Percentiles rank a stretch among this genome's conserved stretches.
Evolutionary conservation across 495 filamentous ascomycete species (phyloP).

Genomic region (Bacidia gigantensis): DNA sequence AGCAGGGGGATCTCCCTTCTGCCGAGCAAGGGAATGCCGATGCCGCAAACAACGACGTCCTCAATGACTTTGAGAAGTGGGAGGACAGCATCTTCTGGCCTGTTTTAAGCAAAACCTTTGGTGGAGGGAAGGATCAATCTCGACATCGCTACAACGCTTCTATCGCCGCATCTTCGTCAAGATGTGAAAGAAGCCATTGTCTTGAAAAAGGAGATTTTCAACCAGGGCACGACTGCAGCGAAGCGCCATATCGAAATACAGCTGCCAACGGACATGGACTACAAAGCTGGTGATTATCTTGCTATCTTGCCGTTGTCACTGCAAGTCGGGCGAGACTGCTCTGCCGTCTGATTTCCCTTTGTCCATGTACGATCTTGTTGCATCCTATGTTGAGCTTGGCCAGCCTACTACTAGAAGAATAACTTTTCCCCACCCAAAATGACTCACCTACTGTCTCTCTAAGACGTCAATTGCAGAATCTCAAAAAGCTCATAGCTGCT

Average conservation of each 20-base stretch:
- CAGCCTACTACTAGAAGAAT: constrained; percentile 47
- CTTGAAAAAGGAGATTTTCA: constrained; percentile 39
- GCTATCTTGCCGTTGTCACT: constrained; percentile 53
- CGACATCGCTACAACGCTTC: constrained; percentile 41
- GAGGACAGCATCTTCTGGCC: constrained; percentile 28
- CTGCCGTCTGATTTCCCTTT: constrained; percentile 47
- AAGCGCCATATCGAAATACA: constrained; percentile 56
- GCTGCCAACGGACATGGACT: constrained; percentile 50
- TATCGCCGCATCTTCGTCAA: constrained; percentile 48
- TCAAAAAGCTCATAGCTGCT: too few relatives aligned
- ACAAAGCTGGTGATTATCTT: constrained; percentile 63
- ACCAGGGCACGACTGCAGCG: constrained; percentile 36
- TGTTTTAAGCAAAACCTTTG: neutral
- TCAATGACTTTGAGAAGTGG: constrained; percentile 61
- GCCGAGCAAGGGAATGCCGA: constrained; percentile 45
- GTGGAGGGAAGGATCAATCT: constrained; percentile 16
- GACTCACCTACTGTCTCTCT: too few relatives aligned
- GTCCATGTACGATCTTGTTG: constrained; percentile 45
- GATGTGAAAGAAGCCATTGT: constrained; percentile 52
- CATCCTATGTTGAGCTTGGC: constrained; percentile 57
- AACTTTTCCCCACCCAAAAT: too few relatives aligned
- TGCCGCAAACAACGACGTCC: constrained; percentile 49
- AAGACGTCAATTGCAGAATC: too few relatives aligned
- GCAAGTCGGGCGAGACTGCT: constrained; percentile 30
- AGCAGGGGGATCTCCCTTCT: constrained; percentile 40